Evolutionary conservation across 2,329 filamentous ascomycete species (phyloP).

Genomic region (Talaromyces amestolkiae): DNA sequence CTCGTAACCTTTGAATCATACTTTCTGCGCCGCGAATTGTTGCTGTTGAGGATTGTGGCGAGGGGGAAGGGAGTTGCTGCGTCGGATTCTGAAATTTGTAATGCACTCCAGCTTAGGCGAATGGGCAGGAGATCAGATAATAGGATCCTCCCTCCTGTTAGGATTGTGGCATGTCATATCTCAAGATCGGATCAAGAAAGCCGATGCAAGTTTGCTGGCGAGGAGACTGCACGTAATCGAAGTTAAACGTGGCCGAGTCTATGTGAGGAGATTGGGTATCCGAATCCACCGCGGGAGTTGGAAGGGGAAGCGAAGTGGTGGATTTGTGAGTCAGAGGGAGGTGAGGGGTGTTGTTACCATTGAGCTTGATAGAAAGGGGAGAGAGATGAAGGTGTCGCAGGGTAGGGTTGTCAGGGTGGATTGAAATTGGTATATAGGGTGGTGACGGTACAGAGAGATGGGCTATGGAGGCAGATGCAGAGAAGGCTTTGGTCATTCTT

Average conservation of each 20-base stretch:
- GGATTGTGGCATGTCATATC: too few species aligned
- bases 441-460: neutral
- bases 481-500: neutral
- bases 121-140: too few species aligned
- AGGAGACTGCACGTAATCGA: neutral
- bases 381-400: neutral
- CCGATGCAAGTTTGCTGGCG: too few species aligned
- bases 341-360: neutral
- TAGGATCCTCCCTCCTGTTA: too few species aligned
- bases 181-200: too few species aligned
- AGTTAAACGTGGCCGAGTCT: neutral
- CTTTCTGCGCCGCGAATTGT: neutral
- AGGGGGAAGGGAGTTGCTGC: too few species aligned
- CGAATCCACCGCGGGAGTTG: neutral
- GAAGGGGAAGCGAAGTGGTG: neutral
- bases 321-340: neutral
- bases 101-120: too few species aligned
- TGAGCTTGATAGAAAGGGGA: neutral
- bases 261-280: neutral
- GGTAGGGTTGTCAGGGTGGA: neutral
- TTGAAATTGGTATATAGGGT: neutral
- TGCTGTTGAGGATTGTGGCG: too few species aligned
- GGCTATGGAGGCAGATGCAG: neutral
- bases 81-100: too few species aligned
- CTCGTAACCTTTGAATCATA: neutral